Evolutionary conservation across 768 basidiomycete species (phyloP), one percentile per base, ranked within the genome.

Genomic region (Rhizopogon vesiculosus): DNA sequence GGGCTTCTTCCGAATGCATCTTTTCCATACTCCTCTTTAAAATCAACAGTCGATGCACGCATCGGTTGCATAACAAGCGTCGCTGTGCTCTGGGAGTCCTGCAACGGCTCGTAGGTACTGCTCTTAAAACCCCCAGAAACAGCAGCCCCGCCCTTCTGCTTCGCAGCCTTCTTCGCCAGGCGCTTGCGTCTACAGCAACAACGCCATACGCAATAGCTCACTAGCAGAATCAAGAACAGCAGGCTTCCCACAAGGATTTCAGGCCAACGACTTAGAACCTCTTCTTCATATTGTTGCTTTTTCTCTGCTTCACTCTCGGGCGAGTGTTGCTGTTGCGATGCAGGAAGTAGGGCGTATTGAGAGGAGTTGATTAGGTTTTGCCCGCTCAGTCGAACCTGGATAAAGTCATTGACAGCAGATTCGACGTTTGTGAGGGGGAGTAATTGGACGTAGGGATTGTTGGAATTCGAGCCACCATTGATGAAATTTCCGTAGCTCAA

Each of bases 401-500:
- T 76, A 59, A 92, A 92, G 57, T 90, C 87, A n/a, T 74, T 55
- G 64, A 82, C 78, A 7, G 87, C 87, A 5, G 73, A 62, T 16
- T 71, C 67, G 5, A 73, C 57, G 62, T 85, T 63, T 43, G 84
- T 89, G 48, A 83, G 65, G 7, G 89, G 77, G 25, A 85, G 71
- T 55, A 92, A 72, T 64, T 92, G 90, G 49, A 91, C 75, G 65
- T 79, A 92, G 3, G 90, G 90, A 31, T 79, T 73, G 18, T 67
- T 76, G 12, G 76, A 73, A 63, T 76, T 75, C 35, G 69, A 74
- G 8, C 78, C 73, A 45, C 73, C 77, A 13, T 78, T 69, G 58
- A 89, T 75, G 73, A 86, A 85, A 64, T 86, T 75, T 33, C 90
- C 91, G 62, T 81, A 91, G 69, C 88, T 79, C 49, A 91, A 74